Evolutionary conservation across 345 rosid species (phyloP), one percentile per base, ranked within the genome.

Genomic region (Psidium guajava): DNA sequence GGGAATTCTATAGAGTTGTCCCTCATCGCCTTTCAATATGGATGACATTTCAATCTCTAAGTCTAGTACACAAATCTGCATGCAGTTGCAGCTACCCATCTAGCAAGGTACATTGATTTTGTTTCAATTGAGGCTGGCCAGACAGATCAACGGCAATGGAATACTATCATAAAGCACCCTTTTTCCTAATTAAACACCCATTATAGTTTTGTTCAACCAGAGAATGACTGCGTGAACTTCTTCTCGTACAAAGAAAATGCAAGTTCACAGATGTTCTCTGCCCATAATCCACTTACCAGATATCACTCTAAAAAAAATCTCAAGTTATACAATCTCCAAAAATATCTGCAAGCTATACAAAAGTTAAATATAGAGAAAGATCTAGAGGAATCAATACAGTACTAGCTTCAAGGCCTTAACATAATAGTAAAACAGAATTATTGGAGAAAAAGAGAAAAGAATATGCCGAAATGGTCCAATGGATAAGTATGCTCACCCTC

Each of bases 401-500:
- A 32, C 44, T 64, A 64, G 24, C 44, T 64, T 64, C 77, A 64
- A 64, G 12, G 44, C 77, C 44, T 64, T 64, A 16, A 64, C 77
- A 64, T 8, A 64, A 40, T 32, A 16, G 77, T 32, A 32, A 20
- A 64, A 64, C 44, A 32, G 44, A 16, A 55, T 11, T 21, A 32
- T 28, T 28, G 75, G 6, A 18, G 22, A 32, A 8, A 8, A 16
- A 32, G 24, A 24, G 11, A 32, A 32, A 64, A 42, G 24, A 64
- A 32, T 32, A 8, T 32, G 77, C 44, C 12, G 0, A 64, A 32
- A 64, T 3, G 47, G 47, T 55, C 36, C 18, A 81, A 81, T 25
- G 69, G 50, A 49, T 85, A 86, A 18, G 86, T 14, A 83, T 47
- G 82, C 86, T 88, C 87, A 96, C 98, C 94, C 92, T 92, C 91